A percentile compares a stretch with the other conserved stretches of the same genome.
These are phyloP conservation scores for Taphrina communis DNA, from an alignment of 1,139 yeast species.

Conservation along the genomic window DNA sequence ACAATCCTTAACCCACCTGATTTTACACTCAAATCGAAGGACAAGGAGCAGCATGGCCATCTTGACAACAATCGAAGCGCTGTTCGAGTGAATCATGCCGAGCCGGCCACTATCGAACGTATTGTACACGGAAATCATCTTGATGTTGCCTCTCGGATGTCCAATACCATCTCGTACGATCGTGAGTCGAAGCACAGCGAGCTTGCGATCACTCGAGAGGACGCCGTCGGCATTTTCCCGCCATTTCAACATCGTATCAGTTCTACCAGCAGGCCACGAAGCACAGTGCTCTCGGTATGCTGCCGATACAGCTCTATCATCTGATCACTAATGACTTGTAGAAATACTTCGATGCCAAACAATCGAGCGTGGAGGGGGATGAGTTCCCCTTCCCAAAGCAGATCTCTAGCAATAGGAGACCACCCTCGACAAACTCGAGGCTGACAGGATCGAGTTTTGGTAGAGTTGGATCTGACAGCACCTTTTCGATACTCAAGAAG, in stretches of 20 bases:
- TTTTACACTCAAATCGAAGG: neutral
- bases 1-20: neutral
- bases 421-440: neutral
- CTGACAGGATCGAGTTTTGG: neutral
- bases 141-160: neutral
- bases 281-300: slow-evolving; percentile 2
- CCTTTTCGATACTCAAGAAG: slow-evolving; percentile 19
- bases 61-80: neutral
- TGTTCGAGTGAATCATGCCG: neutral
- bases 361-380: neutral
- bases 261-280: slow-evolving; percentile 8
- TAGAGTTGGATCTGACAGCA: neutral
- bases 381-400: neutral
- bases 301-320: neutral
- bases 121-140: slow-evolving; percentile 1
- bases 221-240: slow-evolving; percentile 10
- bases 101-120: slow-evolving; percentile 1
- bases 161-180: neutral
- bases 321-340: neutral
- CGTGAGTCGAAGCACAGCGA: neutral
- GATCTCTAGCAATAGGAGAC: neutral
- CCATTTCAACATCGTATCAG: slow-evolving; percentile 2
- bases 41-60: neutral
- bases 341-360: neutral
- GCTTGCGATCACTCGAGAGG: slow-evolving; percentile 5